Evolutionary conservation across 495 filamentous ascomycete species (phyloP).

Genomic region (Penicillium cosmopolitanum): DNA sequence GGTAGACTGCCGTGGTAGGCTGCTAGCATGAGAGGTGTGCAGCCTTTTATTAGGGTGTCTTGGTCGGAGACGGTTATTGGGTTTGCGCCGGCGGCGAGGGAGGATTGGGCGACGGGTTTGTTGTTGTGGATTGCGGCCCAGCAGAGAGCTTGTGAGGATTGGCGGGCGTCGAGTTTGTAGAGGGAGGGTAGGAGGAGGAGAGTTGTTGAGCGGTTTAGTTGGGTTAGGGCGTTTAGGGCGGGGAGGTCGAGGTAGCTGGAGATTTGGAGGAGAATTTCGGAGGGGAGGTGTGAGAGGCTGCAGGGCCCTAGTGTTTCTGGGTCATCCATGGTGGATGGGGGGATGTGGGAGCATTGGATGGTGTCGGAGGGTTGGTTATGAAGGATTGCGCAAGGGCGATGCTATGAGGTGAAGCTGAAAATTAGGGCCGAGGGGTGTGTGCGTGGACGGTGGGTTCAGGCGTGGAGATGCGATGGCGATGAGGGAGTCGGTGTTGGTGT

Average conservation of each 20-base stretch:
- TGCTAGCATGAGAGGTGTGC: slow-evolving; percentile 25
- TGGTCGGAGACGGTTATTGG: slow-evolving; percentile 12
- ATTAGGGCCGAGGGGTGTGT: neutral
- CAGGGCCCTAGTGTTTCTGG: neutral
- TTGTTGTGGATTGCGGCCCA: slow-evolving; percentile 24
- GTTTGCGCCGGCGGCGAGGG: slow-evolving; percentile 25
- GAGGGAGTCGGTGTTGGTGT: neutral
- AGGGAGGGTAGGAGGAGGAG: slow-evolving; percentile 21
- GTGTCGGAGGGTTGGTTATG: neutral
- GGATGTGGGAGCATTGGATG: slow-evolving; percentile 2
- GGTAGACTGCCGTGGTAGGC: slow-evolving; percentile 18
- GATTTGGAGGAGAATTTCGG: slow-evolving; percentile 23
- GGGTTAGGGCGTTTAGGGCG: slow-evolving; percentile 20
- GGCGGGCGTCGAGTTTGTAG: slow-evolving; percentile 19
- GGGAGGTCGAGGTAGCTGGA: slow-evolving; percentile 10
- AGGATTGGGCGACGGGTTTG: slow-evolving; percentile 11
- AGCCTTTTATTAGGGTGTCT: slow-evolving; percentile 18
- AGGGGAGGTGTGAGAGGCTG: slow-evolving; percentile 13
- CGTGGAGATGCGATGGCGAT: neutral
- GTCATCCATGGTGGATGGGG: slow-evolving; percentile 11
- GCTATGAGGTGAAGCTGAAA: neutral
- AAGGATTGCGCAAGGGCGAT: neutral
- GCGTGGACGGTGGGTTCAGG: neutral
- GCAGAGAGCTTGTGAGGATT: slow-evolving; percentile 13
- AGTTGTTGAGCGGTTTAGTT: slow-evolving; percentile 14